Evolutionary conservation across 1,284 basidiomycete species (phyloP), one percentile per base, ranked within the genome.

Genomic region (Schizophyllum commune): DNA sequence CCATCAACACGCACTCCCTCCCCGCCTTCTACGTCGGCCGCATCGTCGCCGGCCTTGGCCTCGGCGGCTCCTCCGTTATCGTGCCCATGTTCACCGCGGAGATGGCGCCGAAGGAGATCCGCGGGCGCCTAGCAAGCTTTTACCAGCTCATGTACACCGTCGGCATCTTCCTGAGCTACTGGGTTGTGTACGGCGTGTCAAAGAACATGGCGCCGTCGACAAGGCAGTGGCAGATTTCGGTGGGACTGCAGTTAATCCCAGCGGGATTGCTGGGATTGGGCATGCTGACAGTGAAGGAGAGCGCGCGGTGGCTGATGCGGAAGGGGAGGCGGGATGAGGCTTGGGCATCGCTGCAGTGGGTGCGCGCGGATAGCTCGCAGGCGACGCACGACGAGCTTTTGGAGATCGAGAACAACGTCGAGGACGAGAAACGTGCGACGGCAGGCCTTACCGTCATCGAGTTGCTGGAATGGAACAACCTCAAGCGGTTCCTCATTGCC

Each of bases 1-100:
- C 61, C 7, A 60, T 62, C 56, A 62, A 60, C 61, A 60, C 61
- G 17, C 61, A 62, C 47, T 59, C 57, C 22, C 61, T 62, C 17
- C 27, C 59, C n/a, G 61, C 52, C 2, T 62, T 62, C 52, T 62
- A 62, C n/a, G 56, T 62, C 5, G 61, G 61, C 17, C 51, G 61
- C 20, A 58, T 62, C 56, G 52, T 62, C 19, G 13, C 61, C 21
- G 61, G 61, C n/a, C 54, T 62, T 5, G 61, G 61, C 5, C 61
- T 62, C 33, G 61, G 61, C 17, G 61, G 61, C 1, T 62, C 61
- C n/a, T 59, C 57, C 33, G 61, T 62, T 33, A 60, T 62, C 33
- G 59, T 62, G 22, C 60, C 57, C 39, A 60, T 62, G 59, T 62
- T 62, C 58, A 62, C 32, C 57, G 58, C 61, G 4, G 61, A 62